Conservation (phyloP, 2,329 filamentous ascomycete genomes). For the Cladosporium sp. region DNA sequence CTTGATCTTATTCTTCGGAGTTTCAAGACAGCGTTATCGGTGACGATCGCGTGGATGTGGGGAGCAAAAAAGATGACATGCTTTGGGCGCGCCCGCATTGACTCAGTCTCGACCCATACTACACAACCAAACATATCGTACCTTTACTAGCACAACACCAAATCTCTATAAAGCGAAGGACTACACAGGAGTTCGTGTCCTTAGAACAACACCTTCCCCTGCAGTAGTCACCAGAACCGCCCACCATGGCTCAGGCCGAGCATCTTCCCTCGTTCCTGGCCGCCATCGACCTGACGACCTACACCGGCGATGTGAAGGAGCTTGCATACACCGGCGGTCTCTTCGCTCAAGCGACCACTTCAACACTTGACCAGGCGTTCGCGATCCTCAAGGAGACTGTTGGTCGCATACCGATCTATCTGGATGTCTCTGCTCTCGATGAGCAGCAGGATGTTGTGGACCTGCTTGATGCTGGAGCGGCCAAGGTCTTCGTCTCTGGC, state of each 20-base stretch:
- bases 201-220: no score
- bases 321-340: conserved; percentile 55
- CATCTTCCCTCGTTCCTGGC: conserved; percentile 39
- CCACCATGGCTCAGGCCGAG: conserved; percentile 14
- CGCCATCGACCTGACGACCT: conserved; percentile 39
- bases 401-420: conserved; percentile 55
- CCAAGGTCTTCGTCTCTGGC: conserved; percentile 73
- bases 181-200: no score
- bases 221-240: not conserved
- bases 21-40: not conserved
- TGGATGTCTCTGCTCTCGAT: conserved; percentile 67
- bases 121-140: not conserved
- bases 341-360: conserved; percentile 46
- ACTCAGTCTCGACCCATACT: not conserved
- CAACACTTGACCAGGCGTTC: conserved; percentile 40
- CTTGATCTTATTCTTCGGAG: no score
- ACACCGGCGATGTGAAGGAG: conserved; percentile 34
- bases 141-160: not conserved
- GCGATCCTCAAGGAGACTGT: conserved; percentile 52
- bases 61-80: conserved; percentile 1
- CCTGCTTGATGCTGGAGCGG: conserved; percentile 77
- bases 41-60: not conserved
- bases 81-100: not conserved
- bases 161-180: not conserved
- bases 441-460: conserved; percentile 68